phyloP scores from a whole-genome alignment of 2,329 filamentous ascomycete genomes.

The Dichotomopilus funicola region DNA sequence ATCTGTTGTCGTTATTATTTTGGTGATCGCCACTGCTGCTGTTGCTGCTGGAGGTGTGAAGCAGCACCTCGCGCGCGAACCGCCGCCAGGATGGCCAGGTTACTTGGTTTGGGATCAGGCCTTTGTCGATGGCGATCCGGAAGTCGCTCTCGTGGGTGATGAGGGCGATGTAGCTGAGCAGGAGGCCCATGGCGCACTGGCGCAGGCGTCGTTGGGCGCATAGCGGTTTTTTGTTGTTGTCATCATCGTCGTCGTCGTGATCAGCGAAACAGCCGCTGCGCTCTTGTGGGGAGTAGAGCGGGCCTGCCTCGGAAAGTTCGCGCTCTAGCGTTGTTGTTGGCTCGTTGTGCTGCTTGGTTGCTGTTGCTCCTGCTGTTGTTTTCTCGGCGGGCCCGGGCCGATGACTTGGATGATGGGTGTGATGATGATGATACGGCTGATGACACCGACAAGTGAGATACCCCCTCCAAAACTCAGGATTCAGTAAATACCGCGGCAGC shows the following conservation, averaged over 20 bases:
- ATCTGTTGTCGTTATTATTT: background rate
- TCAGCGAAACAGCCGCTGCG: background rate
- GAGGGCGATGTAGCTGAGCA: constrained; percentile 34
- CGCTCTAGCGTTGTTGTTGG: background rate
- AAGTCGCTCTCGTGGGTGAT: constrained; percentile 35
- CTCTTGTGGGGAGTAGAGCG: background rate
- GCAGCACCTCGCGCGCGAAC: constrained; percentile 27
- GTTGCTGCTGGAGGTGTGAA: constrained; percentile 9
- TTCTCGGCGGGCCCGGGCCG: no score
- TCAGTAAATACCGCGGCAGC: background rate
- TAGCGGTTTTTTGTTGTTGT: background rate
- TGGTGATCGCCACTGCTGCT: no score
- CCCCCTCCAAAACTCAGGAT: background rate
- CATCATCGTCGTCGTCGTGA: no score
- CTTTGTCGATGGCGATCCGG: constrained; percentile 29
- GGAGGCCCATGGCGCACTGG: constrained; percentile 31
- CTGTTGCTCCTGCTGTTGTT: background rate
- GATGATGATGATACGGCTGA: no score
- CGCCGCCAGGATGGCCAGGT: constrained; percentile 35
- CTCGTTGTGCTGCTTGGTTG: background rate
- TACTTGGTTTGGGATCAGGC: constrained; percentile 31
- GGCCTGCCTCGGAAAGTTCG: background rate
- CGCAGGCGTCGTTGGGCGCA: background rate
- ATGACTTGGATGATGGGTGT: no score
- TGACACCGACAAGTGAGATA: background rate